Evolutionary conservation across 495 filamentous ascomycete species (phyloP), one percentile per base, ranked within the genome.

Genomic region (Hypoxylon perforatum): DNA sequence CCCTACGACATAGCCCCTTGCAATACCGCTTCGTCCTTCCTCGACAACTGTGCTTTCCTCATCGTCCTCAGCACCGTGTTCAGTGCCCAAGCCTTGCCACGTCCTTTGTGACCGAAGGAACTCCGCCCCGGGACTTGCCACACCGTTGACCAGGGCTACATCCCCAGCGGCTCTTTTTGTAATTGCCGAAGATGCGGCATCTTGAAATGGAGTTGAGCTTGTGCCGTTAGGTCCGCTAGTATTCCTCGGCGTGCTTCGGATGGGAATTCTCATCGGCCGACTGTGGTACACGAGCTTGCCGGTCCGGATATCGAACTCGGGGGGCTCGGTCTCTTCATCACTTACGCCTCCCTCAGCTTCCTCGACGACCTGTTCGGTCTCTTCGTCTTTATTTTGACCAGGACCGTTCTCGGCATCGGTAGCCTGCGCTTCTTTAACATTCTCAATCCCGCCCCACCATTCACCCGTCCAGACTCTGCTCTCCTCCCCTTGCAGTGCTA

Each of bases 41-140:
- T 96, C 91, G 9, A 86, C 81, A 11, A 86, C 82, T 9, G 90
- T 86, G 41, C 82, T 82, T 68, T 92, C 89, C 25, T 88, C 83
- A 41, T 84, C 82, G 2, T 69, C 55, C 47, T 56, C 69, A 9
- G 59, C 36, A 19, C 53, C 56, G 61, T 92, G 95, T 75, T 99
- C 95, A 59, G 89, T 96, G 0, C 95, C 96, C 23, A 99, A 76
- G 0, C 95, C 95, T 73, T 88, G 91, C 95, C 95, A 99, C 6
- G 90, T 96, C 57, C 95, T 77, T 69, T 93, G 90, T 10, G 88
- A 90, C 41, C 87, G 85, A 59, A 99, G 75, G 70, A 86, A 97
- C 76, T 97, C 91, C 4, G 96, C 95, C 0, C 91, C 95, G 3
- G 96, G 96, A 21, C 94, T 97, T n/a, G 89, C 80, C 0, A 92